Evolutionary conservation across 2,329 filamentous ascomycete genomes (phyloP).

Genomic region (Botrytis porri): DNA sequence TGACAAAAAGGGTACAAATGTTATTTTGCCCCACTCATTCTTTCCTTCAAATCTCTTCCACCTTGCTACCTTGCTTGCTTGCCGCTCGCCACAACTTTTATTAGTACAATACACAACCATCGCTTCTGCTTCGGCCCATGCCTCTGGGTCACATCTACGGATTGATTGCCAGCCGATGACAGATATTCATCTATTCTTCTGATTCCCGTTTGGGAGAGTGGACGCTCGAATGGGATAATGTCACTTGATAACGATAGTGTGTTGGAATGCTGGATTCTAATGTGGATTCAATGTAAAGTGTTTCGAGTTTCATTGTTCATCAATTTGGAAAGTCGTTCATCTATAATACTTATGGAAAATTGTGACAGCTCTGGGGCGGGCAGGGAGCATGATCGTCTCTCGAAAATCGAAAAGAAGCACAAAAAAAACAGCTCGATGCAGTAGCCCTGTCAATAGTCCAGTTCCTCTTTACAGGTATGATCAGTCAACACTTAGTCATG

Average conservation of each 20-base stretch:
- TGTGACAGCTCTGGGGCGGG: background rate
- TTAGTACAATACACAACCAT: constrained; percentile 13
- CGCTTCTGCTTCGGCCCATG: constrained; percentile 20
- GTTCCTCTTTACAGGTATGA: background rate
- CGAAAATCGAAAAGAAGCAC: constrained; percentile 6
- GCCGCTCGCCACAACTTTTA: constrained; percentile 8
- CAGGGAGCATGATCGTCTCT: background rate
- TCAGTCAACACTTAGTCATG: constrained; percentile 1
- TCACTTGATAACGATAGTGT: constrained; percentile 1
- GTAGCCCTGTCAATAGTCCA: constrained; percentile 14
- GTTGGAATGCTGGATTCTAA: background rate
- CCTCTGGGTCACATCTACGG: constrained; percentile 9
- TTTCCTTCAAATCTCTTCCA: background rate
- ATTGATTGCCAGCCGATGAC: background rate
- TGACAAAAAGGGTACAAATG: background rate
- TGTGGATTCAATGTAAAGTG: background rate
- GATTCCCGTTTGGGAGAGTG: background rate
- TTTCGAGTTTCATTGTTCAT: background rate
- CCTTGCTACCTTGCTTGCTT: constrained; percentile 1
- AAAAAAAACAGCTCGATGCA: constrained; percentile 10
- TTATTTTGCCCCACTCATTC: background rate
- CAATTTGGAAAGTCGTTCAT: background rate
- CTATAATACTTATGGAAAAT: background rate
- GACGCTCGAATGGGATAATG: background rate
- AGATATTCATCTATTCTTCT: background rate